These are phyloP conservation scores for Helichrysum umbraculigerum DNA, from an alignment of 129 eudicot species.

Conservation along the genomic window DNA sequence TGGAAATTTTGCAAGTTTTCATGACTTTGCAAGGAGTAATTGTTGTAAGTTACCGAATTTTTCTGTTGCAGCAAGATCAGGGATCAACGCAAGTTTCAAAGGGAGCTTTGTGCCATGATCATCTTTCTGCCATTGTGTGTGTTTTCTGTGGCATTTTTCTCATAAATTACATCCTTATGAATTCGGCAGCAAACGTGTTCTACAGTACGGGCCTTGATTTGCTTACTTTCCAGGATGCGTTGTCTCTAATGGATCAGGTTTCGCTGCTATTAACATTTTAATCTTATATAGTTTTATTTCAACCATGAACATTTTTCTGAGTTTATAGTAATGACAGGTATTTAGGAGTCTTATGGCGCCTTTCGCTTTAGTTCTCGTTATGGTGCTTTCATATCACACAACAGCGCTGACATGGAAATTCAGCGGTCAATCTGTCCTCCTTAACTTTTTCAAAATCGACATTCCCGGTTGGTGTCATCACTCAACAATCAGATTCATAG, in stretches of 20 bases:
- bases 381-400: conserved; percentile 66
- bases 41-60: background rate
- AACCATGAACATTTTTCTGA: conserved; percentile 12
- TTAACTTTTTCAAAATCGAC: conserved; percentile 58
- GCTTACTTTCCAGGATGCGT: conserved; percentile 76
- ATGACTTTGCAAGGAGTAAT: background rate
- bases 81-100: conserved; percentile 47
- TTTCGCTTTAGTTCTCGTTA: conserved; percentile 57
- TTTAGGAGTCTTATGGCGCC: conserved; percentile 63
- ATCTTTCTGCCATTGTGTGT: conserved; percentile 58
- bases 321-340: conserved; percentile 44
- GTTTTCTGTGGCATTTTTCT: conserved; percentile 83
- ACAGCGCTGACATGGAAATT: conserved; percentile 72
- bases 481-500: conserved; percentile 65
- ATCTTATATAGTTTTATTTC: background rate
- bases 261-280: background rate
- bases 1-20: background rate
- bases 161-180: conserved; percentile 69
- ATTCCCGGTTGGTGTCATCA: conserved; percentile 92
- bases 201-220: conserved; percentile 66
- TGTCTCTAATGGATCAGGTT: conserved; percentile 90
- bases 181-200: conserved; percentile 76
- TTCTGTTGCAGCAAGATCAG: conserved; percentile 57
- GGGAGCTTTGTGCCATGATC: conserved; percentile 60
- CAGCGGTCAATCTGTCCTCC: conserved; percentile 56